Evolutionary conservation across 2,329 filamentous ascomycete genomes (phyloP), one percentile per base, ranked within the genome.

Genomic region (Thelonectria discophora): DNA sequence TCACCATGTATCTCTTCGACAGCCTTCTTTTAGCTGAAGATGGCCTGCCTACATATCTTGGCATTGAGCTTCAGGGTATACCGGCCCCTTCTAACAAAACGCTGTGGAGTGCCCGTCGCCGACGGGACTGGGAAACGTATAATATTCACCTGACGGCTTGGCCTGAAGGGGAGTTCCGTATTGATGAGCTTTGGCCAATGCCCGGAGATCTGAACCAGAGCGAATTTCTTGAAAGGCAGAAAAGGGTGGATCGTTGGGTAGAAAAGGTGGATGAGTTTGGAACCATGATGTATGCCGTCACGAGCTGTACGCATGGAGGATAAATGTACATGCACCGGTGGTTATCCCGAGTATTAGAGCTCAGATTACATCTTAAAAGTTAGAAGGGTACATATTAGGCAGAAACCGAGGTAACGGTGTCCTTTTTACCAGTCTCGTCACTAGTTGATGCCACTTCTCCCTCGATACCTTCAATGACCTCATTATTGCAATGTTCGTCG

Each of bases 1-100:
- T 78, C 59, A 75, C 77, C 0, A 82, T 85, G 78, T 86, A 86
- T 56, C 71, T 87, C 3, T 80, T 87, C 45, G 82, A 84, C 59
- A 84, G 79, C 43, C 69, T 84, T 0, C 78, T 85, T 7, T 78
- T 79, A 1, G 68, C 77, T 0, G 73, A 79, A 9, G 76, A 83
- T 5, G 75, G 75, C 0, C 65, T 83, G 0, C 79, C 81, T 0
- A 81, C 78, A 0, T 86, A 81, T 50, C 69, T 86, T 0, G 83
- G 80, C 1, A 79, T 75, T 0, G 85, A 87, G 65, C 70, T 87
- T 13, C 70, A 65, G 2, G 79, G 78, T 0, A 63, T 86, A 0
- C 78, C 75, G 0, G 80, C 79, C 0, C 80, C 83, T 0, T 73
- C 76, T 1, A 74, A 69, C 30, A 80, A 79, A 54, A 10, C 49